Conservation (phyloP, 208 protist species). For the Crithidia bombi region DNA sequence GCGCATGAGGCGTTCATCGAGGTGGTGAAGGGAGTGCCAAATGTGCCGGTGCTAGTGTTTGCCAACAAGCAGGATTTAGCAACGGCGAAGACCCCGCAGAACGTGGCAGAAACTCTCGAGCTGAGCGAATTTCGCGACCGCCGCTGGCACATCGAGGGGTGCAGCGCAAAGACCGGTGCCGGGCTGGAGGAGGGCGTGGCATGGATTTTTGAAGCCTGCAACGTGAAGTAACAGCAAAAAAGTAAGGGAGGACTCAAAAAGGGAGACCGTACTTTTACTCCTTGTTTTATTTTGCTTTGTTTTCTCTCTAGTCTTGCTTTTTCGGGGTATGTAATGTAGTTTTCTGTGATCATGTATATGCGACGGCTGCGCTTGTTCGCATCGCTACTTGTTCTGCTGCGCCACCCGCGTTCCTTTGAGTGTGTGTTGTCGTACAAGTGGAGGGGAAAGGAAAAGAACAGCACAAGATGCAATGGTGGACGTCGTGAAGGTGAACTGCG, state of each 20-base stretch:
- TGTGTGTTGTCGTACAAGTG: no score
- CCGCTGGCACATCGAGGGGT: slow-evolving; percentile 97
- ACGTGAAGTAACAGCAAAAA: slow-evolving; percentile 28
- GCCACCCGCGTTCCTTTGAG: no score
- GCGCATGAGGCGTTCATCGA: slow-evolving; percentile 93
- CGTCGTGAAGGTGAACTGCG: no score
- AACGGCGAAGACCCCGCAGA: slow-evolving; percentile 80
- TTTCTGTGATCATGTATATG: no score
- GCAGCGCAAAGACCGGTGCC: slow-evolving; percentile 94
- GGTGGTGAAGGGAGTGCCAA: slow-evolving; percentile 95
- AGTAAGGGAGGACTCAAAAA: not conserved
- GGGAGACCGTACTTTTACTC: no score
- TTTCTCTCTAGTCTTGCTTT: no score
- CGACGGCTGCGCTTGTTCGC: no score
- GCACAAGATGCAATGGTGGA: no score
- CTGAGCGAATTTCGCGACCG: slow-evolving; percentile 92
- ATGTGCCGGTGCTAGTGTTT: slow-evolving; percentile 98
- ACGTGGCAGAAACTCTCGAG: slow-evolving; percentile 79
- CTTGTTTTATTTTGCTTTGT: no score
- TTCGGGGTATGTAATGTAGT: no score
- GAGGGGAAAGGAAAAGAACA: no score
- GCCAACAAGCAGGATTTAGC: slow-evolving; percentile 99
- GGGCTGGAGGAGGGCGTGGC: slow-evolving; percentile 93
- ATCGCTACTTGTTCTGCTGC: no score
- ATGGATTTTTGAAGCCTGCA: slow-evolving; percentile 90